Evolutionary conservation across 2,329 filamentous ascomycete genomes (phyloP).

Genomic region (Pyricularia sp.): DNA sequence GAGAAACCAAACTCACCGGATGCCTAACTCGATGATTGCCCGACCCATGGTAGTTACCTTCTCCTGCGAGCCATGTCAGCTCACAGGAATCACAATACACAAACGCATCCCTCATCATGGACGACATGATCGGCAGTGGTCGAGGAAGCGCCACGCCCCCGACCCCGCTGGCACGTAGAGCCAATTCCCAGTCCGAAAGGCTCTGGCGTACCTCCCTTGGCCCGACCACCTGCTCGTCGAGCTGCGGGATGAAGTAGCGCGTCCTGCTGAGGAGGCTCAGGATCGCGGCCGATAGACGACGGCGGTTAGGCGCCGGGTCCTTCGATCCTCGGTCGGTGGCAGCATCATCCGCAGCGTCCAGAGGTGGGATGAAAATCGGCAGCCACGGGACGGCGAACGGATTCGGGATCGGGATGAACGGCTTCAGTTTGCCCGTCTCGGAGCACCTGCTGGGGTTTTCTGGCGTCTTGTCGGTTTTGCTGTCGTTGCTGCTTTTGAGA

Average conservation of each 20-base stretch:
- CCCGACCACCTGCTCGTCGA: neutral
- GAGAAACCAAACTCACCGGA: neutral
- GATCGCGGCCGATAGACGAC: neutral
- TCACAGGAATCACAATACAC: neutral
- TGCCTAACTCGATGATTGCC: neutral
- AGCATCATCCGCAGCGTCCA: neutral
- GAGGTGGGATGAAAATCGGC: neutral
- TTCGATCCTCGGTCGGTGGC: neutral
- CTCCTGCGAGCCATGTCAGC: neutral
- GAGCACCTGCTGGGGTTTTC: neutral
- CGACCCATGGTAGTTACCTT: neutral
- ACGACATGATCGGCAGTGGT: neutral
- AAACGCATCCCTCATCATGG: neutral
- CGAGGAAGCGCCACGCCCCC: neutral
- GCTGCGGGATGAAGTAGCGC: neutral
- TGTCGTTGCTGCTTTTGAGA: neutral
- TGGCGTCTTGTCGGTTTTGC: neutral
- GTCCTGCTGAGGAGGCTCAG: neutral
- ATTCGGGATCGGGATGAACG: neutral
- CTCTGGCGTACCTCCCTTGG: neutral
- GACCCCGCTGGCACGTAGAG: neutral
- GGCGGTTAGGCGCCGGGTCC: neutral
- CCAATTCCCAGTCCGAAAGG: neutral
- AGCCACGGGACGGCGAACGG: neutral
- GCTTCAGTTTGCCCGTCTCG: neutral